A percentile compares a stretch with the other conserved stretches of the same genome.
These are phyloP conservation scores for Licmophora abbreviata DNA, from an alignment of 108 stramenopile genomes.

Conservation along the genomic window DNA sequence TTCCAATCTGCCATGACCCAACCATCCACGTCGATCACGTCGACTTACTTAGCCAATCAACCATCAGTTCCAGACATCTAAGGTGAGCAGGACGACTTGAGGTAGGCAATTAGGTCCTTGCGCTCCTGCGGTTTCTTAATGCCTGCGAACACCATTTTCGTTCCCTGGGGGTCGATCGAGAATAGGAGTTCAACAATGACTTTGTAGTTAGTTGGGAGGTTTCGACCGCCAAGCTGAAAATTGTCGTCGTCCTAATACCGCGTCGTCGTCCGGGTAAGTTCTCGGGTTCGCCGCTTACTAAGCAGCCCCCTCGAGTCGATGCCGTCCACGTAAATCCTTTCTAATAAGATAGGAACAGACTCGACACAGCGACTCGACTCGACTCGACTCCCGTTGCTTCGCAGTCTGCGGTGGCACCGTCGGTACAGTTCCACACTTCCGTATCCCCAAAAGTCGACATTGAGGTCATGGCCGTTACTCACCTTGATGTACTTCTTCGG, in stretches of 20 bases:
- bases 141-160: conserved; percentile 99
- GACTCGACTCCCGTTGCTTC: neutral
- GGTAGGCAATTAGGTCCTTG: conserved; percentile 98
- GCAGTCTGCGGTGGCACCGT: conserved; percentile 7
- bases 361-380: no score
- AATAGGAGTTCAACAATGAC: neutral
- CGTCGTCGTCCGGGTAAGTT: no score
- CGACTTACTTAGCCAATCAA: no score
- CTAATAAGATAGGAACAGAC: no score
- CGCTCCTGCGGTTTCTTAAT: conserved; percentile 96
- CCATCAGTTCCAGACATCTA: conserved; percentile 15
- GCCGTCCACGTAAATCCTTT: no score
- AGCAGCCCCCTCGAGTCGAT: no score
- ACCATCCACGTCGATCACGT: no score
- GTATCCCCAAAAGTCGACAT: neutral
- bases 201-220: no score
- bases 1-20: no score
- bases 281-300: no score
- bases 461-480: conserved; percentile 40
- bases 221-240: no score
- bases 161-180: conserved; percentile 61
- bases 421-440: neutral
- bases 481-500: conserved; percentile 99
- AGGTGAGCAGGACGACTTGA: conserved; percentile 77
- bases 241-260: no score